These are phyloP conservation scores for Rhodosporidiobolus odoratus DNA, from an alignment of 768 basidiomycete genomes.

Conservation along the genomic window DNA sequence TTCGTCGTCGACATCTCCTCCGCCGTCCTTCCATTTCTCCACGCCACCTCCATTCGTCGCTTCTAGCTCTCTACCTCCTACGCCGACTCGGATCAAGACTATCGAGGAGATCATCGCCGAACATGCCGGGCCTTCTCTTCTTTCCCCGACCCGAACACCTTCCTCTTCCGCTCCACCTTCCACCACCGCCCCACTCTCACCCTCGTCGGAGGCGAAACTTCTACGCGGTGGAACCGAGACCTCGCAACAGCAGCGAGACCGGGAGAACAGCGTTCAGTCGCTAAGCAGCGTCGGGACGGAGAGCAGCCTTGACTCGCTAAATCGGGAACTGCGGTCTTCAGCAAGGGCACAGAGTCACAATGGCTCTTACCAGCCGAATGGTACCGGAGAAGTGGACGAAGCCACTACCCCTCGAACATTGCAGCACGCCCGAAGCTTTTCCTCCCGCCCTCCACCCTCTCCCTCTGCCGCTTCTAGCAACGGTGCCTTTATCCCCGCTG, in stretches of 20 bases:
- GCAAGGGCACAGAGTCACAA: neutral
- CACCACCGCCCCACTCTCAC: neutral
- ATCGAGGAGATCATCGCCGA: constrained; percentile 38
- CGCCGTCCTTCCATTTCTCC: neutral
- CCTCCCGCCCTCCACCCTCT: neutral
- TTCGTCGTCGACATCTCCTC: neutral
- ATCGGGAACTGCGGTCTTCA: neutral
- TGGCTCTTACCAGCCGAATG: too few species aligned
- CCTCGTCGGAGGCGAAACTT: neutral
- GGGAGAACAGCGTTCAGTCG: neutral
- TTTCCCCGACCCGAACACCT: neutral
- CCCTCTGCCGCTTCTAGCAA: neutral
- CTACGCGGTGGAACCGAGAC: neutral
- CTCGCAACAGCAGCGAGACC: neutral
- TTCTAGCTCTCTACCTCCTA: neutral
- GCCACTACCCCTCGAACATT: neutral
- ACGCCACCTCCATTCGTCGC: neutral
- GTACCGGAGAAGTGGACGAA: neutral
- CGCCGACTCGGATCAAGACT: constrained; percentile 18
- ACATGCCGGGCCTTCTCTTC: constrained; percentile 8
- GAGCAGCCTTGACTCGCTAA: constrained; percentile 13
- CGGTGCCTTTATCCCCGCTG: neutral
- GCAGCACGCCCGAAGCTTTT: neutral
- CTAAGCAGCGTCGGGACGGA: neutral
- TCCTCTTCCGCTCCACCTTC: neutral